Evolutionary conservation across 305 asterid genomes (phyloP).

Genomic region (Rubia balearica): DNA sequence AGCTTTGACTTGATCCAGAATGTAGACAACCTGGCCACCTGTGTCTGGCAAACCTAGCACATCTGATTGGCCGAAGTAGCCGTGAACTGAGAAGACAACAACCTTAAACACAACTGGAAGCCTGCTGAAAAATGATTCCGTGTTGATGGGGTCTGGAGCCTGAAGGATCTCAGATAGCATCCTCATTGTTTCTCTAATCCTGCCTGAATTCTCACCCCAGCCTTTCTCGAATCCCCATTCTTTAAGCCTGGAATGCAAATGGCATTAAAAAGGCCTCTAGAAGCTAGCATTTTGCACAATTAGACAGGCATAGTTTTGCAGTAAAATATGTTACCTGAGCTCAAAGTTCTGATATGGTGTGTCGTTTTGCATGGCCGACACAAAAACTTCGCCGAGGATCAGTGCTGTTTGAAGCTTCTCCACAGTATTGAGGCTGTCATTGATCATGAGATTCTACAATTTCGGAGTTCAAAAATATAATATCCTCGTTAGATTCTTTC

Average conservation of each 20-base stretch:
- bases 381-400: conserved; percentile 45
- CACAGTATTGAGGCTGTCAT: conserved; percentile 44
- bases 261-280: background rate
- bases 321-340: conserved; percentile 34
- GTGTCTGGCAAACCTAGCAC: conserved; percentile 87
- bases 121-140: conserved; percentile 52
- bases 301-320: conserved; percentile 1
- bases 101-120: conserved; percentile 60
- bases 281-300: background rate
- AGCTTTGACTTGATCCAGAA: conserved; percentile 83
- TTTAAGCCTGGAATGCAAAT: conserved; percentile 40
- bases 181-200: conserved; percentile 55
- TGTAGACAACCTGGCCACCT: conserved; percentile 93
- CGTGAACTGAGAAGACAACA: conserved; percentile 71
- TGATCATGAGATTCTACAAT: conserved; percentile 73
- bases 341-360: conserved; percentile 50
- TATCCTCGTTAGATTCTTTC: background rate
- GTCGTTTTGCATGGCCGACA: conserved; percentile 52
- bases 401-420: conserved; percentile 54
- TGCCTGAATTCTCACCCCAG: conserved; percentile 70
- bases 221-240: conserved; percentile 81
- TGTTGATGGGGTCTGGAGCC: conserved; percentile 63
- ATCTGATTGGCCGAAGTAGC: conserved; percentile 84
- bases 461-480: conserved; percentile 3
- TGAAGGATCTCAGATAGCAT: conserved; percentile 66